Base-by-base conservation (phyloP, 2,329 filamentous ascomycete genomes). In the Emmonsia crescens region DNA sequence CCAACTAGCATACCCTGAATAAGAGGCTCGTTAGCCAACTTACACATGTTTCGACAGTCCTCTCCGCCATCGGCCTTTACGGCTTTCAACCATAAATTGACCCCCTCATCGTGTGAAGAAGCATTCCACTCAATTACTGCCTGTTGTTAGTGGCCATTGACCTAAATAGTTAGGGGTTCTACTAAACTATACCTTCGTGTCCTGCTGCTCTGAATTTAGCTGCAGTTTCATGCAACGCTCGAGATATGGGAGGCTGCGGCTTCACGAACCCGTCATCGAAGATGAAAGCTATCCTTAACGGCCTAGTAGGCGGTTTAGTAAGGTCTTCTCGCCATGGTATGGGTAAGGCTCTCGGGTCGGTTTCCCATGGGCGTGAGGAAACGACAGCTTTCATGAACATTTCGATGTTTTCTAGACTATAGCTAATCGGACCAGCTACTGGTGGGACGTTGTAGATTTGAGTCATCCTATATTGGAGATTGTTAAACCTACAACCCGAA, bases 251-350 rank as follows among this genome's bases (percentile, higher is more conserved):
- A 0, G 84, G 84, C 62, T 85, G 84, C 1, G 83, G 83, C 65
- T 77, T 79, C 0, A 86, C 82, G 14, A 86, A 77, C 0, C 80
- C 82, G 62, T 87, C 84, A 70, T 83, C 78, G 76, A 81, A 80
- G 54, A 86, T 72, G 1, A 85, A 77, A 0, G 80, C 86, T n/a
- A 89, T 76, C 66, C 82, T 85, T 5, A 87, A 72, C 64, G 81
- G 84, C 62, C 73, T 73, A 3, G 70, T 62, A 4, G 61, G 64
- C 6, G 65, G 59, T 0, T 66, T 62, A 16, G 66, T 66, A 24
- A 69, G 48, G 12, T 64, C 67, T 24, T 67, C 61, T 49, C 74
- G 60, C 76, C 75, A 78, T 1, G 73, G 71, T 31, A 78, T 68
- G 3, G 74, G 72, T 0, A 72, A 65, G 5, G 72, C 69, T 48